A percentile compares a stretch with the other conserved stretches of the same genome.
phyloP scores from a whole-genome alignment of 2,329 filamentous ascomycete species.

The Cadophora luteo-olivacea region DNA sequence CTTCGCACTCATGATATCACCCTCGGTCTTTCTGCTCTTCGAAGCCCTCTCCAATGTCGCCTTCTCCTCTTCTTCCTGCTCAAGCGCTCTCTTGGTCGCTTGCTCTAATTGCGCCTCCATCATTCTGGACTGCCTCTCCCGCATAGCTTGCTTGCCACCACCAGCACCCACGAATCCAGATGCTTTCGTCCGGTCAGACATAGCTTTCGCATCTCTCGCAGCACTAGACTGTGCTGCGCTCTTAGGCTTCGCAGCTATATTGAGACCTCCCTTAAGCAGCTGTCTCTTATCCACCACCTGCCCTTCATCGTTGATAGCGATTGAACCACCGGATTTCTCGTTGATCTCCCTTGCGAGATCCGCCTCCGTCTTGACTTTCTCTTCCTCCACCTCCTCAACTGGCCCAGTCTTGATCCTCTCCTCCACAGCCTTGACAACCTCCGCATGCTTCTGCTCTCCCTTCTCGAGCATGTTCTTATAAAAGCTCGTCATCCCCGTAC shows the following conservation, averaged over 20 bases:
- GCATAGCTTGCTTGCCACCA: slow-evolving; percentile 67
- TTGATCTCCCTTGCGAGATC: slow-evolving; percentile 73
- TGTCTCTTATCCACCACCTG: slow-evolving; percentile 87
- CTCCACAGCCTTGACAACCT: slow-evolving; percentile 72
- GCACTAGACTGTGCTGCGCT: slow-evolving; percentile 42
- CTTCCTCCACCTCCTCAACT: slow-evolving; percentile 47
- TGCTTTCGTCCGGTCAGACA: slow-evolving; percentile 38
- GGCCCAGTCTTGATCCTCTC: slow-evolving; percentile 54
- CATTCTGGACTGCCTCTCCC: slow-evolving; percentile 80
- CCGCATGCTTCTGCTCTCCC: slow-evolving; percentile 72
- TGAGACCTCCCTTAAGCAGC: slow-evolving; percentile 76
- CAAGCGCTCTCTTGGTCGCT: slow-evolving; percentile 72
- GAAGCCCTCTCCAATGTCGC: slow-evolving; percentile 67
- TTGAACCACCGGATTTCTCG: slow-evolving; percentile 60
- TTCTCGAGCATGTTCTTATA: slow-evolving; percentile 77
- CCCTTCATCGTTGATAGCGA: slow-evolving; percentile 81
- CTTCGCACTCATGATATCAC: slow-evolving; percentile 77
- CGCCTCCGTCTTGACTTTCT: slow-evolving; percentile 60
- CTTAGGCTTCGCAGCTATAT: slow-evolving; percentile 71
- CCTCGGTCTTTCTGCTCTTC: slow-evolving; percentile 80
- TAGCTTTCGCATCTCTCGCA: slow-evolving; percentile 31
- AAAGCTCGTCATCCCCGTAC: slow-evolving; percentile 78
- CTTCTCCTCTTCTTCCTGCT: slow-evolving; percentile 70
- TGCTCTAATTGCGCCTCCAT: slow-evolving; percentile 79
- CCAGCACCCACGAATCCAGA: slow-evolving; percentile 51